Evolutionary conservation across 495 filamentous ascomycete species (phyloP).

Genomic region (Podospora fimiseda): DNA sequence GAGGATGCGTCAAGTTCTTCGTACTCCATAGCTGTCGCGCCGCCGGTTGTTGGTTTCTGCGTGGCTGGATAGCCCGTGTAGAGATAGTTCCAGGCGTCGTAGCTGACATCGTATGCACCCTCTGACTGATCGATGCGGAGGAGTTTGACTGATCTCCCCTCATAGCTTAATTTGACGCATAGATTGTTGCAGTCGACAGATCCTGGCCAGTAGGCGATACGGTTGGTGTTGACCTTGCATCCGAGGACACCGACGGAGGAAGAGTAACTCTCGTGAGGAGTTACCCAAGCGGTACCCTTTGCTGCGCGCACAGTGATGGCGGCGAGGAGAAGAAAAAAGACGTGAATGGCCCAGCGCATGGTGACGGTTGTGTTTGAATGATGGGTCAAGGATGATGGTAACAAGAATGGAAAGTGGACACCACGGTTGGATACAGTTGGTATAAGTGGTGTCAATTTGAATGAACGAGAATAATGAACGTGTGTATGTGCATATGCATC

Average conservation of each 20-base stretch:
- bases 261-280: constrained; percentile 46
- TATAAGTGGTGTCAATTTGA: not conserved
- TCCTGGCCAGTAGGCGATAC: constrained; percentile 44
- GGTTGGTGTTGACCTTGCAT: constrained; percentile 44
- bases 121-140: constrained; percentile 42
- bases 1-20: constrained; percentile 29
- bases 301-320: constrained; percentile 20
- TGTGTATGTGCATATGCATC: not conserved
- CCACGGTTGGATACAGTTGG: not conserved
- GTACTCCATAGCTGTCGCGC: constrained; percentile 37
- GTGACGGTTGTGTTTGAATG: constrained; percentile 5
- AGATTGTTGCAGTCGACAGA: constrained; percentile 43
- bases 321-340: constrained; percentile 14
- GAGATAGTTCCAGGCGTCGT: constrained; percentile 48
- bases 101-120: constrained; percentile 44
- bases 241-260: constrained; percentile 45
- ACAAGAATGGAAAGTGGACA: not conserved
- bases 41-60: constrained; percentile 37
- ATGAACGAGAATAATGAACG: too few relatives aligned
- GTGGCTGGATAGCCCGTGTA: constrained; percentile 39
- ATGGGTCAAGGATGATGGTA: not conserved
- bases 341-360: constrained; percentile 14
- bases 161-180: constrained; percentile 39
- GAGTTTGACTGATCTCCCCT: constrained; percentile 35
- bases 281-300: constrained; percentile 38